Percentiles rank a stretch among this genome's conserved stretches.
Evolutionary conservation across 805 yeast genomes (phyloP).

Genomic region (Kodamaea sagamina): DNA sequence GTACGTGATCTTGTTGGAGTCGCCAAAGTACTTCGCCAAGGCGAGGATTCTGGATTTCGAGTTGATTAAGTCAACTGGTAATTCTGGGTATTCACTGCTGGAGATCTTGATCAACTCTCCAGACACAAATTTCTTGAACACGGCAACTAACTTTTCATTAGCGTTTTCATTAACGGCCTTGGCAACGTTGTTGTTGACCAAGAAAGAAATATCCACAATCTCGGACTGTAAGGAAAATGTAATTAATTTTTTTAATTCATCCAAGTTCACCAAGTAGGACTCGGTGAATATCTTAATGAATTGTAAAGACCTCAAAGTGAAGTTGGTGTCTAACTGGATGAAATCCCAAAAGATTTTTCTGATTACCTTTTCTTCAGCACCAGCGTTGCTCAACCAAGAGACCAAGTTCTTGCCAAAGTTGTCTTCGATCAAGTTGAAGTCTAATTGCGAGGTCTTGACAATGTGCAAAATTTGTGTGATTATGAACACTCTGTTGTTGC

Average conservation of each 20-base stretch:
- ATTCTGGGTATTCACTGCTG: constrained; percentile 18
- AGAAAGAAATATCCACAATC: constrained; percentile 42
- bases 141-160: constrained; percentile 27
- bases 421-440: constrained; percentile 35
- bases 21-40: constrained; percentile 40
- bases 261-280: constrained; percentile 21
- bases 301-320: constrained; percentile 33
- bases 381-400: constrained; percentile 36
- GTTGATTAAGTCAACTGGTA: constrained; percentile 26
- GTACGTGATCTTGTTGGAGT: constrained; percentile 29
- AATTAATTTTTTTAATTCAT: constrained; percentile 34
- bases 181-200: constrained; percentile 44
- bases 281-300: constrained; percentile 39
- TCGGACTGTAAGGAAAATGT: constrained; percentile 39
- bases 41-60: constrained; percentile 43
- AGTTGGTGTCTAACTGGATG: constrained; percentile 35
- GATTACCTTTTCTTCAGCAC: constrained; percentile 31
- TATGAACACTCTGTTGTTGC: constrained; percentile 33
- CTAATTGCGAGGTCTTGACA: constrained; percentile 30
- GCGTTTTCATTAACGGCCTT: constrained; percentile 30
- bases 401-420: constrained; percentile 40
- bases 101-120: constrained; percentile 35
- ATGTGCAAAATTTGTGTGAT: constrained; percentile 35
- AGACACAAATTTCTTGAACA: constrained; percentile 36
- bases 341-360: constrained; percentile 40